Conservation (phyloP, 2,329 filamentous ascomycete species). For the Penicillium sp. region DNA sequence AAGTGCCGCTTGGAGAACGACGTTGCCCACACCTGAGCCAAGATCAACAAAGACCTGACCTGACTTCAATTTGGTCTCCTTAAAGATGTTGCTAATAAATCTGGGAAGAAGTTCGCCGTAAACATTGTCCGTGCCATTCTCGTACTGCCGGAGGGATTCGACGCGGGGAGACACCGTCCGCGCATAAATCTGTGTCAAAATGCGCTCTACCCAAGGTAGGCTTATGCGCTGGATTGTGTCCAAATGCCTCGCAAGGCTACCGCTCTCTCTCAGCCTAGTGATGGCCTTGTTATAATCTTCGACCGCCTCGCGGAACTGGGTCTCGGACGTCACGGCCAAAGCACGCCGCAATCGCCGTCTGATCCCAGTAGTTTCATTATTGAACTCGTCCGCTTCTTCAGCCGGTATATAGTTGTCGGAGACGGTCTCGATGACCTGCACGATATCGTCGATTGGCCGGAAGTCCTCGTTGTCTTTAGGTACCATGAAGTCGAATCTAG, state of each 20-base stretch:
- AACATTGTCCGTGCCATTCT: constrained; percentile 87
- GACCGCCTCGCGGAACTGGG: constrained; percentile 71
- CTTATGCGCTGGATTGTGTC: constrained; percentile 67
- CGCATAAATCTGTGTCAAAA: constrained; percentile 84
- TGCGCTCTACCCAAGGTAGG: constrained; percentile 71
- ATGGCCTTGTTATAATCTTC: constrained; percentile 74
- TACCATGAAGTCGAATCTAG: constrained; percentile 69
- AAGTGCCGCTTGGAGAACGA: constrained; percentile 87
- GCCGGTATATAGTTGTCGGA: constrained; percentile 75
- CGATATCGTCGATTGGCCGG: constrained; percentile 64
- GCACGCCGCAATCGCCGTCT: constrained; percentile 75
- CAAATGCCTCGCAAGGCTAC: constrained; percentile 70
- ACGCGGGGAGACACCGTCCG: constrained; percentile 89
- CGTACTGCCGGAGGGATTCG: constrained; percentile 77
- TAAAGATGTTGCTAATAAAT: constrained; percentile 80
- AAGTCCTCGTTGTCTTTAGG: constrained; percentile 78
- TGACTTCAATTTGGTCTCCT: constrained; percentile 73
- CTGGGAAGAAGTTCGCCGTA: constrained; percentile 89
- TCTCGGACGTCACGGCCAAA: constrained; percentile 62
- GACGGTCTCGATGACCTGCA: constrained; percentile 66
- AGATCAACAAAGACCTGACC: constrained; percentile 89
- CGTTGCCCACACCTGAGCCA: constrained; percentile 93
- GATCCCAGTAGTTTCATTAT: constrained; percentile 70
- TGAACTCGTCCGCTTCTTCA: constrained; percentile 65
- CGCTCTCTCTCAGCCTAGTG: constrained; percentile 62